Evolutionary conservation across 208 protist genomes (phyloP).

Genomic region (Tritrichomonas musculus): DNA sequence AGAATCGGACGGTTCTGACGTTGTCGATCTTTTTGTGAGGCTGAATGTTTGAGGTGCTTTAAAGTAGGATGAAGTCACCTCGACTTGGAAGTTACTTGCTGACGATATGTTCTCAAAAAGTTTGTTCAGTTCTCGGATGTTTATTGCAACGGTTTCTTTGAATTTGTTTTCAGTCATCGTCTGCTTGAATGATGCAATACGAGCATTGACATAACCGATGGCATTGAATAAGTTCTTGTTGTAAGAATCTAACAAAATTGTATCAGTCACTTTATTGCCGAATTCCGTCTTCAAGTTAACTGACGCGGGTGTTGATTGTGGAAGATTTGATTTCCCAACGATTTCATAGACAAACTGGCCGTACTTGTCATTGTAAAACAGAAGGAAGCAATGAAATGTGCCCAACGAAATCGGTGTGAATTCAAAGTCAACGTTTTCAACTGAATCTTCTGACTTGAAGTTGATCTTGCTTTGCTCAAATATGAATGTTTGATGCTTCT

Average conservation of each 20-base stretch:
- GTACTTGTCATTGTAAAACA: background rate
- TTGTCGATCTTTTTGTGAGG: background rate
- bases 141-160: background rate
- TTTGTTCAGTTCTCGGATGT: background rate
- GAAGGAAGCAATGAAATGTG: background rate
- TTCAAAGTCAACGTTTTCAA: background rate
- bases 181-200: background rate
- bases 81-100: background rate
- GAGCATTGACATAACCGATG: no score
- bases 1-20: no score
- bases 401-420: background rate
- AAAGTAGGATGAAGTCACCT: background rate
- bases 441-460: background rate
- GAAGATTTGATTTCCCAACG: background rate
- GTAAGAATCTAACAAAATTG: no score
- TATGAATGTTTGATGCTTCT: background rate
- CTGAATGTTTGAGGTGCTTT: background rate
- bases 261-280: no score
- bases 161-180: background rate
- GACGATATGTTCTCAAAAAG: background rate
- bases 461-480: background rate
- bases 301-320: no score
- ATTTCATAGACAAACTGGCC: conserved; percentile 9
- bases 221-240: no score
- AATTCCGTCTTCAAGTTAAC: background rate